Conservation (phyloP, 106 monocot genomes). For the Allium fistulosum region DNA sequence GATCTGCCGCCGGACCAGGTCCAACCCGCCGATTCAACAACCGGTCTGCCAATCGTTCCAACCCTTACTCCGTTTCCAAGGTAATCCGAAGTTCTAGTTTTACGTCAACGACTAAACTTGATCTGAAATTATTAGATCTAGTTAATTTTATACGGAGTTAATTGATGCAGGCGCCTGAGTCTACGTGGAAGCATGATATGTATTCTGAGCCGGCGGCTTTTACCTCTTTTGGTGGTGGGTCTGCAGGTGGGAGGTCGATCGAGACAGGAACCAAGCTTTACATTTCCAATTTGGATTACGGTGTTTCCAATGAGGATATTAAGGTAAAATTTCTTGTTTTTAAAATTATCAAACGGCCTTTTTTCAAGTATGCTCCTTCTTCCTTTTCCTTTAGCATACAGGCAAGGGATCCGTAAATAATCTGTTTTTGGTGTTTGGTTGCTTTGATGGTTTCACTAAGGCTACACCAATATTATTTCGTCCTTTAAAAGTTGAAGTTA, state of each 20-base stretch:
- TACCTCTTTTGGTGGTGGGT: not conserved
- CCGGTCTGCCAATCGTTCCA: conserved; percentile 11
- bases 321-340: conserved; percentile 20
- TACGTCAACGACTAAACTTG: not conserved
- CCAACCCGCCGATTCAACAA: conserved; percentile 12
- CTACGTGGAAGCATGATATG: conserved; percentile 10
- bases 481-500: too few species aligned
- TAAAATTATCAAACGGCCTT: too few species aligned
- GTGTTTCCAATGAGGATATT: conserved; percentile 70
- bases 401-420: too few species aligned
- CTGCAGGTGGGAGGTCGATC: conserved; percentile 11
- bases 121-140: not conserved
- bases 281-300: conserved; percentile 77
- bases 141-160: not conserved
- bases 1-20: conserved; percentile 3
- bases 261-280: conserved; percentile 82
- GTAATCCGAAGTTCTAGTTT: not conserved
- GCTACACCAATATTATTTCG: too few species aligned
- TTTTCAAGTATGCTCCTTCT: too few species aligned
- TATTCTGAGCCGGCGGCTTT: not conserved
- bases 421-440: too few species aligned
- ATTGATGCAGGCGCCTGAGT: conserved; percentile 8
- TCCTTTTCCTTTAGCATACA: too few species aligned
- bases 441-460: too few species aligned
- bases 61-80: conserved; percentile 1